phyloP scores from a whole-genome alignment of 768 basidiomycete species.

The Tulasnella sp. region DNA sequence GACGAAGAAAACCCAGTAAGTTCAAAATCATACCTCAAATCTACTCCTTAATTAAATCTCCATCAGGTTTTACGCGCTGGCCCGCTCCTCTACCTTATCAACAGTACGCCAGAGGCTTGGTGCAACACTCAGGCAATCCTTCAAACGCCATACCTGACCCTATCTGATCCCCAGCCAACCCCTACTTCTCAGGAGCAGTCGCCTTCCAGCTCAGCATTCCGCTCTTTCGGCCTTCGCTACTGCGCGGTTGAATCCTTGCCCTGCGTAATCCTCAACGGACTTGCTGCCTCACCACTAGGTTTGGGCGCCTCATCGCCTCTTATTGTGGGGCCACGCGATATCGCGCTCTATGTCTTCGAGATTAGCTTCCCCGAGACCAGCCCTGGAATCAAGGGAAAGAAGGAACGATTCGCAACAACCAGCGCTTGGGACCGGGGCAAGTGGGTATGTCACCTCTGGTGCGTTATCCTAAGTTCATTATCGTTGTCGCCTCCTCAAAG shows the following conservation, averaged over 20 bases:
- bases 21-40: neutral
- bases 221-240: constrained; percentile 23
- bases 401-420: constrained; percentile 30
- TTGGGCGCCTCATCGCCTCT: neutral
- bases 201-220: neutral
- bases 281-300: constrained; percentile 1
- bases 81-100: constrained; percentile 19
- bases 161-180: neutral
- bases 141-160: constrained; percentile 14
- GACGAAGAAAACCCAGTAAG: constrained; percentile 17
- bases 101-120: neutral
- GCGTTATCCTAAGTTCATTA: neutral
- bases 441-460: constrained; percentile 34
- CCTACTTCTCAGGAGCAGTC: neutral
- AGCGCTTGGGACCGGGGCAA: constrained; percentile 31
- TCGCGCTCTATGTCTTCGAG: constrained; percentile 31
- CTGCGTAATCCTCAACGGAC: neutral
- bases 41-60: neutral
- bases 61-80: constrained; percentile 14
- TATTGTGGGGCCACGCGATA: neutral
- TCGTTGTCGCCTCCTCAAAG: neutral
- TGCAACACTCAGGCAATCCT: constrained; percentile 28
- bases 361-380: constrained; percentile 2
- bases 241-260: constrained; percentile 30
- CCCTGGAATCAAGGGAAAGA: constrained; percentile 9